Conservation (phyloP, 2,329 filamentous ascomycete species). For the Fusarium cyanostomum region DNA sequence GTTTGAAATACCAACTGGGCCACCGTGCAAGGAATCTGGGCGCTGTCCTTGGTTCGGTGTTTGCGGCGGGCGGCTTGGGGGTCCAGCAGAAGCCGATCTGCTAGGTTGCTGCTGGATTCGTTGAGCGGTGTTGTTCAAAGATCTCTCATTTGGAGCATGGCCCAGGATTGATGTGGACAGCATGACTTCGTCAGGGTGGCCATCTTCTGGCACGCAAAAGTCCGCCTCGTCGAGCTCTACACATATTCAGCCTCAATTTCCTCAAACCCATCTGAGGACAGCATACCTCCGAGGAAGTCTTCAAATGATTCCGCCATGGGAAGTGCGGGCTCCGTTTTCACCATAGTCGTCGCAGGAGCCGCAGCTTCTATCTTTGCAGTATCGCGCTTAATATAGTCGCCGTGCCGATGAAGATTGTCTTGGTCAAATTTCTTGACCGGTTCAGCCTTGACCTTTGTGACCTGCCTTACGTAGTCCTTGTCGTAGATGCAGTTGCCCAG, state of each 20-base stretch:
- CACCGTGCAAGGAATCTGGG: conserved; percentile 29
- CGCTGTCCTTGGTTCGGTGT: conserved; percentile 47
- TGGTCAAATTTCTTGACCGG: conserved; percentile 79
- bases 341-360: conserved; percentile 11
- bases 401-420: conserved; percentile 81
- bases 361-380: conserved; percentile 42
- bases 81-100: conserved; percentile 31
- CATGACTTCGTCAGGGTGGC: conserved; percentile 80
- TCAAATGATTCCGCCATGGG: conserved; percentile 57
- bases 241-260: conserved; percentile 50
- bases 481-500: conserved; percentile 99
- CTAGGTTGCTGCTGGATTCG: conserved; percentile 37
- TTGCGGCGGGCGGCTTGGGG: conserved; percentile 42
- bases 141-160: conserved; percentile 34
- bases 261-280: conserved; percentile 50
- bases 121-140: conserved; percentile 29
- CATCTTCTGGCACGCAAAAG: conserved; percentile 74
- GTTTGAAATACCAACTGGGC: conserved; percentile 35
- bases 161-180: conserved; percentile 52
- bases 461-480: conserved; percentile 88
- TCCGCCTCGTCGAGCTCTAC: conserved; percentile 80
- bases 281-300: conserved; percentile 60
- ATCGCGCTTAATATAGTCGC: conserved; percentile 75
- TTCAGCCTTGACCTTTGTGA: conserved; percentile 86
- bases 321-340: conserved; percentile 42